Conservation (phyloP, 257 asterid genomes). For the Leonotis leonurus region DNA sequence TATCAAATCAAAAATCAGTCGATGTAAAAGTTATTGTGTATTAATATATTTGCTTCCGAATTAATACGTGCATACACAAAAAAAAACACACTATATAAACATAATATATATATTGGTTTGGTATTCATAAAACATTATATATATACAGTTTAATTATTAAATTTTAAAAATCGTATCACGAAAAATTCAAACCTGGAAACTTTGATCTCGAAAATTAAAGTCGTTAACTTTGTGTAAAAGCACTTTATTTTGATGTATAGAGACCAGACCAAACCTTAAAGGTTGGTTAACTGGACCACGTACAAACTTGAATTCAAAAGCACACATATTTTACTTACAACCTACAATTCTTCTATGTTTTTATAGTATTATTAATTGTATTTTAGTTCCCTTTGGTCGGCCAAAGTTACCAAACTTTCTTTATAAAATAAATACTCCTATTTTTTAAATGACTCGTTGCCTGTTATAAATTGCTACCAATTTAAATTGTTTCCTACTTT, state of each 20-base stretch:
- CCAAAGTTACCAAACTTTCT: slow-evolving; percentile 15
- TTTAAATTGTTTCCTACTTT: not conserved
- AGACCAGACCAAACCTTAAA: slow-evolving; percentile 23
- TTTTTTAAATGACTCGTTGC: not conserved
- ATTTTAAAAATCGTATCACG: no score
- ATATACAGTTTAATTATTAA: no score
- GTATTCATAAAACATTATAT: no score
- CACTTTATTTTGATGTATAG: not conserved
- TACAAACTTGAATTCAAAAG: slow-evolving; percentile 26
- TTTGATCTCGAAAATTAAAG: no score
- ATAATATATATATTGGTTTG: no score
- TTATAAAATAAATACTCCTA: not conserved
- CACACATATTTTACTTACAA: slow-evolving; percentile 16
- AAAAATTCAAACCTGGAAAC: no score
- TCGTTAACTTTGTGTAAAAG: no score
- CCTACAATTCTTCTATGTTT: slow-evolving; percentile 13
- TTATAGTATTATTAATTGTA: not conserved
- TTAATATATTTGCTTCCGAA: no score
- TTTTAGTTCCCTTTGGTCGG: slow-evolving; percentile 18
- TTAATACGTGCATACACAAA: no score
- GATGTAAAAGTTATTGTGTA: no score
- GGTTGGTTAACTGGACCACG: slow-evolving; percentile 34
- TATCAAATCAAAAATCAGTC: no score
- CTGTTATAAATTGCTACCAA: not conserved
- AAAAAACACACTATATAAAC: no score